Base-by-base conservation (phyloP, 169 alveolate genomes). In the Eimeria sp. region DNA sequence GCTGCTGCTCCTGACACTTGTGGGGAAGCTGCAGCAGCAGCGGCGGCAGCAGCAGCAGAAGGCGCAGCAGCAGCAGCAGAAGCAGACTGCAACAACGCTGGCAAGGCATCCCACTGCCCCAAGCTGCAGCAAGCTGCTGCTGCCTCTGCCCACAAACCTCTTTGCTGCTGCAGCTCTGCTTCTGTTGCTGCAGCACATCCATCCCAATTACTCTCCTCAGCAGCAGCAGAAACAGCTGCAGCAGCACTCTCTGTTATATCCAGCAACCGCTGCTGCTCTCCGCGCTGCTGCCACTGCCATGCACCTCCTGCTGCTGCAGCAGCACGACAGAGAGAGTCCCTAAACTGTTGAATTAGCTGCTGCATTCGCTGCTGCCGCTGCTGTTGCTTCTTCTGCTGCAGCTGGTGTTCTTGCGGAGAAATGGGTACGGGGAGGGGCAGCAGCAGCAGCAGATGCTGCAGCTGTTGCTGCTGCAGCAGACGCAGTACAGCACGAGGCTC, bases 91-190 rank as follows among this genome's bases (percentile, higher is more conserved):
- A 78, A 65, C 61, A 78, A 30, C 34, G 58, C 57, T 14, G 78
- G 84, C 65, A 90, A 51, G 20, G 57, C 90, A 14, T 54, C 47
- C 95, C 95, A 90, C 65, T 75, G 22, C 54, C 80, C 54, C 67
- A 90, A 65, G 80, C 90, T 75, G 89, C 95, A 90, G 90, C 82
- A 72, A 9, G 95, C 95, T 51, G 90, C 67, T n/a, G 95, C 78
- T 27, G 95, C 95, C 4, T 73, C 95, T 49, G 95, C 95, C 49
- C 83, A 67, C 58, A 90, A 40, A 40, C 49, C 89, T 27, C 95
- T 49, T 72, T 83, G 92, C 76, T 54, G 92, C n/a, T 83, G 72
- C 92, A 54, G n/a, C 13, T 84, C 76, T 73, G 84, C 57, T 14
- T 4, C 84, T 73, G 84, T 18, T 73, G 61, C 61, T 7, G 61